phyloP scores from a whole-genome alignment of 148 eudicot genomes.

The Arctostaphylos glauca region DNA sequence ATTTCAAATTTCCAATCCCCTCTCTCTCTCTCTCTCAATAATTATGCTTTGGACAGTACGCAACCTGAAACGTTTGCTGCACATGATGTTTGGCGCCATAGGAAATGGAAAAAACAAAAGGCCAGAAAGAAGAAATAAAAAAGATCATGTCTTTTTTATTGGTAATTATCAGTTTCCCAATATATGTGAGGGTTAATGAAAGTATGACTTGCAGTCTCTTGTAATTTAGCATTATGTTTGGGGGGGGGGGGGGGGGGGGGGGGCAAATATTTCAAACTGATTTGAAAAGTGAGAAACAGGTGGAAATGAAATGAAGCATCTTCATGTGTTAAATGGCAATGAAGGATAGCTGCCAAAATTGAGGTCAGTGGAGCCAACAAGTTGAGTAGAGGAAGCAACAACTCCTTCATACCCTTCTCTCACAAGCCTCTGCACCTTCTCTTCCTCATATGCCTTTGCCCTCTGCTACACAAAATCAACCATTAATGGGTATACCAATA shows the following conservation, averaged over 20 bases:
- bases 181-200: neutral
- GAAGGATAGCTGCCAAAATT: conserved; percentile 15
- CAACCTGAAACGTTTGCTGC: neutral
- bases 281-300: neutral
- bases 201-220: neutral
- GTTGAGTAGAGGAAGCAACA: conserved; percentile 35
- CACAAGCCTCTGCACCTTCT: conserved; percentile 40
- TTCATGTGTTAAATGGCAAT: conserved; percentile 27
- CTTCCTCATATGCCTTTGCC: conserved; percentile 47
- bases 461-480: conserved; percentile 34
- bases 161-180: neutral
- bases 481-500: neutral
- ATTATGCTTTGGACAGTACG: neutral
- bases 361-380: conserved; percentile 54
- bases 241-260: too few species aligned
- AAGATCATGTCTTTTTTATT: neutral
- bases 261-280: neutral
- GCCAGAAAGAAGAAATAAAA: neutral
- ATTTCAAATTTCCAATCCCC: too few species aligned
- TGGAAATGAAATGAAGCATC: neutral
- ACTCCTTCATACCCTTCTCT: conserved; percentile 36
- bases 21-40: too few species aligned
- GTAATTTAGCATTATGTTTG: neutral
- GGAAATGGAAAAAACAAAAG: neutral
- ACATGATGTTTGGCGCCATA: neutral